phyloP scores from a whole-genome alignment of 2,329 filamentous ascomycete species.

The Botrytis porri region DNA sequence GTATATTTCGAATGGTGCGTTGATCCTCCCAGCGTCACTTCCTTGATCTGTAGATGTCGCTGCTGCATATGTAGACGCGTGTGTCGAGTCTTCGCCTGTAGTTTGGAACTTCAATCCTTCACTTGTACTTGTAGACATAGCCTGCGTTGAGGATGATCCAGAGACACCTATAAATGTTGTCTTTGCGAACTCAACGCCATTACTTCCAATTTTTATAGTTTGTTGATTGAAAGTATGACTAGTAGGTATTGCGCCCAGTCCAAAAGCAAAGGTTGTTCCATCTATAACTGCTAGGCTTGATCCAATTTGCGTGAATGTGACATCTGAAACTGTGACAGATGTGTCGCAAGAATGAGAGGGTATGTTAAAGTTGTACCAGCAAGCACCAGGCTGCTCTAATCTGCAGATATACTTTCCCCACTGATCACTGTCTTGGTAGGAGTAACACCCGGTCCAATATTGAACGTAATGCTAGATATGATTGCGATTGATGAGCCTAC shows the following conservation, averaged over 20 bases:
- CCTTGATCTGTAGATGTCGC: not conserved
- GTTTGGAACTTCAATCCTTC: not conserved
- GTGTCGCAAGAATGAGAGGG: constrained; percentile 30
- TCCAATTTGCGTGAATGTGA: constrained; percentile 34
- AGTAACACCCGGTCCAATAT: constrained; percentile 45
- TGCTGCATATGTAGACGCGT: not conserved
- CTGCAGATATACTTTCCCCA: constrained; percentile 52
- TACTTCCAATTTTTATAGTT: constrained; percentile 50
- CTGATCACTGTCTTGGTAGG: constrained; percentile 47
- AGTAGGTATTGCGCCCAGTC: constrained; percentile 43
- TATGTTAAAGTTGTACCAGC: constrained; percentile 26
- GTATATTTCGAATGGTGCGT: not conserved
- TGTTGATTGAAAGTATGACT: constrained; percentile 50
- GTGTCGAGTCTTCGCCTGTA: not conserved
- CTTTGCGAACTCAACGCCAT: constrained; percentile 41
- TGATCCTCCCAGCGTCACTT: not conserved
- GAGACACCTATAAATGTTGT: constrained; percentile 26
- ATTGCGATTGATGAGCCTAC: constrained; percentile 41
- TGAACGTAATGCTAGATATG: constrained; percentile 49
- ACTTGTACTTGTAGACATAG: constrained; percentile 29
- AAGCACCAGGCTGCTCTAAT: constrained; percentile 45
- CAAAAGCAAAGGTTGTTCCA: constrained; percentile 51
- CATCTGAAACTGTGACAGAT: constrained; percentile 29
- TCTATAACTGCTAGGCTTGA: constrained; percentile 45
- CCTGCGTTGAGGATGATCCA: constrained; percentile 26